Evolutionary conservation across 345 rosid species (phyloP), one percentile per base, ranked within the genome.

Genomic region (Psidium guajava): DNA sequence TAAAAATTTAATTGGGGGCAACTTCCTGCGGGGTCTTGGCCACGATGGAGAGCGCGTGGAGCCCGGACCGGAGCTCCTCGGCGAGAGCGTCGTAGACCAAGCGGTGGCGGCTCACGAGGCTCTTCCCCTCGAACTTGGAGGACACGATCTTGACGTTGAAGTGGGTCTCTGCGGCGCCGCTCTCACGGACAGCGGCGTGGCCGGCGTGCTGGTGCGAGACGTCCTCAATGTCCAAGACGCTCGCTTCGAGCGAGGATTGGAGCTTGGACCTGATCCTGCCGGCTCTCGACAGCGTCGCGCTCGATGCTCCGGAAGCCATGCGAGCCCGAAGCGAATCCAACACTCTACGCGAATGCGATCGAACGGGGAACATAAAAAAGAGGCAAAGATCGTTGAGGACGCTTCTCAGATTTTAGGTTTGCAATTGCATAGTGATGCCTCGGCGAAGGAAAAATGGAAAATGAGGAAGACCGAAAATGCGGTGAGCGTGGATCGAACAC

Each of bases 401-500:
- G 75, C 36, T 64, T 64, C 56, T 54, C 10, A 54, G 22, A 28
- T 28, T 61, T 61, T 61, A 61, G 74, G 74, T 15, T 28, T 28
- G 42, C 74, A 3, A 36, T 36, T 36, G 36, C 36, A 36, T 7
- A 21, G 21, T 1, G 42, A 28, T 28, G 75, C 16, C 18, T 64
- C 44, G 77, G 18, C 21, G 22, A 32, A 0, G 44, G 3, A 32
- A 57, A 64, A 64, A 64, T 1, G 2, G 6, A 59, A 69, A 16
- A 32, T 3, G 11, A 20, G 40, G 15, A 61, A 14, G 14, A 27
- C 0, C 2, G 13, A 13, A 56, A 18, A 21, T 93, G 96, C 98
- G 96, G 96, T 94, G 98, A 93, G 91, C 98, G 92, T 94, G 93
- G 96, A 94, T 91, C 95, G 98, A 95, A 95, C 96, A 94, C 94